A percentile compares a stretch with the other conserved stretches of the same genome.
phyloP scores from a whole-genome alignment of 2,329 filamentous ascomycete species.

The Fusarium penzigii region DNA sequence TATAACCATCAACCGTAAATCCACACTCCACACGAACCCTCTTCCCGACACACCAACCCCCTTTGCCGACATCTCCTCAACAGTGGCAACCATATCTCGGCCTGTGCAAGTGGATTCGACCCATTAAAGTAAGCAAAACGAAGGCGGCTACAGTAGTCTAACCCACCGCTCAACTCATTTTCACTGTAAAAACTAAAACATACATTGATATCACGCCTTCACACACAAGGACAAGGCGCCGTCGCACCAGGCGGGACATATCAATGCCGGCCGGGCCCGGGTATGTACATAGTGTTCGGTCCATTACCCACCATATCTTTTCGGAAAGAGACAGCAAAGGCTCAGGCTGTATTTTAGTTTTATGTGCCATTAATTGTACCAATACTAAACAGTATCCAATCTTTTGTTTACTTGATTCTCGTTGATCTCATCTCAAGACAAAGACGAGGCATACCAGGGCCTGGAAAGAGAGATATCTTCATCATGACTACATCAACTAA shows the following conservation, averaged over 20 bases:
- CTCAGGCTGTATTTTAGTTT: too few relatives aligned
- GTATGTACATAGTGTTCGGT: not conserved
- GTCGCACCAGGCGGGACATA: not conserved
- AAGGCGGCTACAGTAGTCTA: not conserved
- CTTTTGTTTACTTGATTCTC: too few relatives aligned
- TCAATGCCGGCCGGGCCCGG: not conserved
- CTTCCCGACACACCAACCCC: not conserved
- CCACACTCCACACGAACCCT: not conserved
- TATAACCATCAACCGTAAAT: not conserved
- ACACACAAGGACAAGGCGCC: not conserved
- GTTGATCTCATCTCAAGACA: too few relatives aligned
- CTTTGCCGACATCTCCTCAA: not conserved
- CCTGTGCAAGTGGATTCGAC: not conserved
- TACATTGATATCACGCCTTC: not conserved
- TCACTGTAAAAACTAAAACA: not conserved
- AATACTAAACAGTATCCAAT: not conserved
- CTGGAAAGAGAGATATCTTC: not conserved
- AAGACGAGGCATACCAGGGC: not conserved
- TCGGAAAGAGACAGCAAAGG: too few relatives aligned
- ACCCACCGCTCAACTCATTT: not conserved
- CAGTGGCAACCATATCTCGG: too few relatives aligned
- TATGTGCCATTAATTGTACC: not conserved
- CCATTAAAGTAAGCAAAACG: not conserved
- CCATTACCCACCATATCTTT: not conserved
- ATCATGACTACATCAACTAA: not conserved